A percentile compares a stretch with the other conserved stretches of the same genome.
These are phyloP conservation scores for Thymus mandschuricus DNA, from an alignment of 257 asterid genomes.

Conservation along the genomic window DNA sequence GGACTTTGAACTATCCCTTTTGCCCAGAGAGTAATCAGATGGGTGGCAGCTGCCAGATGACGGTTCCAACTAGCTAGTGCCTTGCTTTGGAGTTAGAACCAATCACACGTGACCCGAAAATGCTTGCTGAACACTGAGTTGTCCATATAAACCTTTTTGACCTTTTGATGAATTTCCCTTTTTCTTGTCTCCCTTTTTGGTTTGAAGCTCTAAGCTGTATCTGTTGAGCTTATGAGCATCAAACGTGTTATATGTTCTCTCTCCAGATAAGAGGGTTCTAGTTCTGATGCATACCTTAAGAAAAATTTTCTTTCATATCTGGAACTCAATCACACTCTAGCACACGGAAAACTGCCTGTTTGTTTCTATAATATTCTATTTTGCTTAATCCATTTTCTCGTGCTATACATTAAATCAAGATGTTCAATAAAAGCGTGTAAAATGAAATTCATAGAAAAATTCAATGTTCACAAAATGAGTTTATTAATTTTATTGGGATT, in stretches of 20 bases:
- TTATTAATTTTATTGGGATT: neutral
- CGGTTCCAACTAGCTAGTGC: neutral
- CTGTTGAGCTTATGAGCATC: neutral
- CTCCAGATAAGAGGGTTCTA: neutral
- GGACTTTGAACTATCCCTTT: neutral
- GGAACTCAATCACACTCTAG: neutral
- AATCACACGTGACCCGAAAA: neutral
- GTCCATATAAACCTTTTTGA: neutral
- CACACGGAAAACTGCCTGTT: neutral
- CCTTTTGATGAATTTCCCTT: too few relatives aligned
- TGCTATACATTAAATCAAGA: neutral
- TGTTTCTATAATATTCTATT: neutral
- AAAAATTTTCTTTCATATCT: neutral
- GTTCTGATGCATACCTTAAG: neutral
- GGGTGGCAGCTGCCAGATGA: neutral
- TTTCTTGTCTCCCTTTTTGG: too few relatives aligned
- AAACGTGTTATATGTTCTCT: neutral
- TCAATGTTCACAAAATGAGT: neutral
- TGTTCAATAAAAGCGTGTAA: neutral
- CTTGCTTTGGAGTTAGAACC: neutral
- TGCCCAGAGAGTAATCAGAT: neutral
- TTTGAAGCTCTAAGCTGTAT: neutral
- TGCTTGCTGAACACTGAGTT: neutral
- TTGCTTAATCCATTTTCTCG: neutral
- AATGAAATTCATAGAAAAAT: neutral